Evolutionary conservation across 1,284 basidiomycete species (phyloP).

Genomic region (Puccinia brachypodii): DNA sequence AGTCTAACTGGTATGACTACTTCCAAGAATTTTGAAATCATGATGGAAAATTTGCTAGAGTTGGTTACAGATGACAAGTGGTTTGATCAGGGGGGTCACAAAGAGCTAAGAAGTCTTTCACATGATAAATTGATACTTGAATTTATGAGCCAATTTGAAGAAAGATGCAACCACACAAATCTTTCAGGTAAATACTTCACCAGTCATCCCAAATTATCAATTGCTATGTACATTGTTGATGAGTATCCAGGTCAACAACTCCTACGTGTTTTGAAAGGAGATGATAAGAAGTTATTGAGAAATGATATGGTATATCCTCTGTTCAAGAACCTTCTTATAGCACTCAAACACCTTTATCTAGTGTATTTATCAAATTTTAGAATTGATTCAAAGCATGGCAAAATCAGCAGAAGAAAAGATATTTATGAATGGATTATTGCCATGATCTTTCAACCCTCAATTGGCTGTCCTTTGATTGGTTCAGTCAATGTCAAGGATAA

Average conservation of each 20-base stretch:
- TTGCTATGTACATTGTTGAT: neutral
- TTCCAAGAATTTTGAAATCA: no score
- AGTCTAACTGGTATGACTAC: no score
- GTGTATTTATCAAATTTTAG: neutral
- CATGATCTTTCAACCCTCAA: neutral
- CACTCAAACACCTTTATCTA: neutral
- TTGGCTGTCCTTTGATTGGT: neutral
- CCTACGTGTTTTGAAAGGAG: neutral
- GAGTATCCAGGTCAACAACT: neutral
- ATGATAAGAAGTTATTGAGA: neutral
- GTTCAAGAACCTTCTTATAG: neutral
- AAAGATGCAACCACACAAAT: neutral
- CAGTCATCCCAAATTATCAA: neutral
- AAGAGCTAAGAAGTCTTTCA: neutral
- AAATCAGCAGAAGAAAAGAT: neutral
- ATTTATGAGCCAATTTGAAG: neutral
- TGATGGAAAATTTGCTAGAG: no score
- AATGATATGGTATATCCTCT: no score
- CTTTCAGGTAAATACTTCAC: neutral
- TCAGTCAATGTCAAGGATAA: neutral
- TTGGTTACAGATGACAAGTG: no score
- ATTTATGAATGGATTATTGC: neutral
- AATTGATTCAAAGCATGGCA: neutral
- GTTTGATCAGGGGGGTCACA: no score
- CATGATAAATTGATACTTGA: neutral